Conservation (phyloP, 352 stramenopile genomes). For the Aphanomyces invadans region DNA sequence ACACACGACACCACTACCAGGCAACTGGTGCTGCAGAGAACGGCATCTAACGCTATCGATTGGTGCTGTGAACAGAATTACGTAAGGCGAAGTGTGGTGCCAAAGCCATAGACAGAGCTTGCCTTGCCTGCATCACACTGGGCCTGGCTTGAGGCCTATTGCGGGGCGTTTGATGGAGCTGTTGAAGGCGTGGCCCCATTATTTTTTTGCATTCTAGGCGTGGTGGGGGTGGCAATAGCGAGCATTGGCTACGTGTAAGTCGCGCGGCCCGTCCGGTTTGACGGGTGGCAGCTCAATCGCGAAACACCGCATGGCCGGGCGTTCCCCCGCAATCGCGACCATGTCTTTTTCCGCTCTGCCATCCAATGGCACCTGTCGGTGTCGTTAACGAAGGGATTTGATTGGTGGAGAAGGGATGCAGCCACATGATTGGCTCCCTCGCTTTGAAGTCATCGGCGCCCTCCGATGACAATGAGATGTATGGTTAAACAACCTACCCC, state of each 20-base stretch:
- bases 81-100: too few relatives aligned
- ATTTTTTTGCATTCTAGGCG: neutral
- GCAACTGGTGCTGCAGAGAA: too few relatives aligned
- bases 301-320: neutral
- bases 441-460: conserved; percentile 20
- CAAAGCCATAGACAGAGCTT: too few relatives aligned
- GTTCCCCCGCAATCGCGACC: neutral
- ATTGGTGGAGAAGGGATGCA: conserved; percentile 22
- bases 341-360: neutral
- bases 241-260: neutral
- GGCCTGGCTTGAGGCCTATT: too few relatives aligned
- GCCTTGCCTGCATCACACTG: too few relatives aligned
- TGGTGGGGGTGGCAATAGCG: neutral
- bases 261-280: neutral
- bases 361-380: neutral
- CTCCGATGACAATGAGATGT: conserved; percentile 1
- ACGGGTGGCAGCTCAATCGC: neutral
- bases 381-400: neutral
- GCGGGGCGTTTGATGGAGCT: too few relatives aligned
- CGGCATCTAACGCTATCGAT: too few relatives aligned
- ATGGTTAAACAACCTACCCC: conserved; percentile 24
- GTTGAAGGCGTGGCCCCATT: neutral
- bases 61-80: too few relatives aligned
- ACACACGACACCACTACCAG: too few relatives aligned
- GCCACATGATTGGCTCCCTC: neutral